Percentiles rank a stretch among this genome's conserved stretches.
These are phyloP conservation scores for Torulaspora gathmanii DNA, from an alignment of 805 yeast species.

Conservation along the genomic window DNA sequence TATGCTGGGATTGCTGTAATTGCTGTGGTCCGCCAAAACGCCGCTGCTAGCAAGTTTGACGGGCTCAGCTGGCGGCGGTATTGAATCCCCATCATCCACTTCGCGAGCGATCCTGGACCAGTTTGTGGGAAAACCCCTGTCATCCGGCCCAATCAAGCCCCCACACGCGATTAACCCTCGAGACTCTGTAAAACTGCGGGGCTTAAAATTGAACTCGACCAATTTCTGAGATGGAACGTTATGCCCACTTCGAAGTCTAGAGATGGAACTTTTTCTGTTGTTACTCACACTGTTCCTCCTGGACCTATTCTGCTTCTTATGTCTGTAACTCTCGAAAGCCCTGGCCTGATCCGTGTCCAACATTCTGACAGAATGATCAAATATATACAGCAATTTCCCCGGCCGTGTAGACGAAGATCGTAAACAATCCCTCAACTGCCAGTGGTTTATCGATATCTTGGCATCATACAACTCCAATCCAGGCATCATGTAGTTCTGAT, in stretches of 20 bases:
- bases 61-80: conserved; percentile 24
- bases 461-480: conserved; percentile 32
- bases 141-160: conserved; percentile 43
- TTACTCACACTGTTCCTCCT: conserved; percentile 12
- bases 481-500: conserved; percentile 34
- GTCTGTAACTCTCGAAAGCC: conserved; percentile 5
- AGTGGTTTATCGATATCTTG: conserved; percentile 44
- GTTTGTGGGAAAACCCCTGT: conserved; percentile 30
- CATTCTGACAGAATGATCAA: conserved; percentile 47
- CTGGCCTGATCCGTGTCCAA: conserved; percentile 36
- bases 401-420: conserved; percentile 43
- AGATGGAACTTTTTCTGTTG: conserved; percentile 1
- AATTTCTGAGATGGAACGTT: conserved; percentile 35
- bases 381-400: conserved; percentile 53
- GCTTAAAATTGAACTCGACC: conserved; percentile 56
- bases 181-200: conserved; percentile 61
- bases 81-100: conserved; percentile 12
- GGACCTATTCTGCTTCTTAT: conserved; percentile 2
- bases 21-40: conserved; percentile 28
- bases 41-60: conserved; percentile 30
- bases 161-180: conserved; percentile 53
- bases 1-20: conserved; percentile 30
- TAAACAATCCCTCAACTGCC: conserved; percentile 79
- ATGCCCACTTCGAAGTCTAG: conserved; percentile 3
- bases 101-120: conserved; percentile 24